Evolutionary conservation across 148 eudicot species (phyloP).

Genomic region (Rheum nobile): DNA sequence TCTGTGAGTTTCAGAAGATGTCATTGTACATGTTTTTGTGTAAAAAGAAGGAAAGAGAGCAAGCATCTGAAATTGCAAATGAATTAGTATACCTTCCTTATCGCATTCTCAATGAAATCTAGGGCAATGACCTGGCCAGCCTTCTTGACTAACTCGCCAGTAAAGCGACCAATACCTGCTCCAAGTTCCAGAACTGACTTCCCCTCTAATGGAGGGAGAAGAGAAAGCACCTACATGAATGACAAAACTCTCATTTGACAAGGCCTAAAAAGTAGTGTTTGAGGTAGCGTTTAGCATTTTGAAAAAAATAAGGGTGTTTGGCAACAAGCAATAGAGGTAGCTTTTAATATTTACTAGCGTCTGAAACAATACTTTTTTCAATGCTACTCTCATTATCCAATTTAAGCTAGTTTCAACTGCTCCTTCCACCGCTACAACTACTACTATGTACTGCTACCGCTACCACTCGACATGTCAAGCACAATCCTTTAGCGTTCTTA

Average conservation of each 20-base stretch:
- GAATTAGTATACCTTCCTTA: slow-evolving; percentile 58
- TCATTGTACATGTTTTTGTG: not conserved
- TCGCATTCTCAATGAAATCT: slow-evolving; percentile 86
- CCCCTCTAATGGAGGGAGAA: slow-evolving; percentile 87
- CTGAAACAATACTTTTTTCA: no score
- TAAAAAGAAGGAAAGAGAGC: not conserved
- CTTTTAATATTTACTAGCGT: no score
- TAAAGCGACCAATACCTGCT: slow-evolving; percentile 99
- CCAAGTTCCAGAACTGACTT: slow-evolving; percentile 88
- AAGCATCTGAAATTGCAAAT: not conserved
- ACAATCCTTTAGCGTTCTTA: not conserved
- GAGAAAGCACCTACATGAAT: slow-evolving; percentile 48
- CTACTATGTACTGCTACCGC: no score
- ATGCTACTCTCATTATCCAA: no score
- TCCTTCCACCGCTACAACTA: no score
- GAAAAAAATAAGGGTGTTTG: no score
- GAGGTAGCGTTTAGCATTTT: no score
- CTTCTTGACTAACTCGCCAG: slow-evolving; percentile 74
- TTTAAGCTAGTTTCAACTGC: no score
- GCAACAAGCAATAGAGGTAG: no score
- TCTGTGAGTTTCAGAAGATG: not conserved
- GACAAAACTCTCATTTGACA: no score
- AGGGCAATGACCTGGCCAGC: slow-evolving; percentile 74
- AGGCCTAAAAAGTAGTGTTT: no score
- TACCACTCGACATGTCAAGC: no score